These are phyloP conservation scores for Alternaria atra DNA, from an alignment of 2,329 filamentous ascomycete genomes.

Conservation along the genomic window DNA sequence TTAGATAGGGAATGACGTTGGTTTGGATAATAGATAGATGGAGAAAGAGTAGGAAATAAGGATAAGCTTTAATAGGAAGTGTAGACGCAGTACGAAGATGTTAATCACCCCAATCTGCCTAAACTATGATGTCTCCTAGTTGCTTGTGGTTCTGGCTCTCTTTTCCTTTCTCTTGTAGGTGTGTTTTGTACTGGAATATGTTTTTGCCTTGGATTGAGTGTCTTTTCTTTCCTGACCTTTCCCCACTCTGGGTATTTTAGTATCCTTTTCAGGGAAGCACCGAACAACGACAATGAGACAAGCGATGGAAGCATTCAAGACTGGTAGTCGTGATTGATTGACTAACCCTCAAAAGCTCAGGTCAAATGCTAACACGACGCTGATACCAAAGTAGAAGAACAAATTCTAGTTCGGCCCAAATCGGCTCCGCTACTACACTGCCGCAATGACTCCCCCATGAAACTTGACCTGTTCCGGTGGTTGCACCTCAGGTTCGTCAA, in stretches of 20 bases:
- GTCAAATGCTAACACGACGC: not conserved
- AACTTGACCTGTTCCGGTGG: not conserved
- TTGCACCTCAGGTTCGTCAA: not conserved
- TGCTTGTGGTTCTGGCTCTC: not conserved
- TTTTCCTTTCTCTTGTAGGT: not conserved
- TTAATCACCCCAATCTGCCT: not conserved
- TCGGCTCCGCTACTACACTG: not conserved
- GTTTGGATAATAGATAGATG: not conserved
- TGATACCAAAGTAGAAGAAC: not conserved
- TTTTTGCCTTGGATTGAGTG: not conserved
- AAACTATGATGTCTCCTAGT: not conserved
- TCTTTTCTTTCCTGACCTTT: not conserved
- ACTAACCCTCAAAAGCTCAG: not conserved
- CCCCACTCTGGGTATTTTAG: not conserved
- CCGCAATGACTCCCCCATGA: not conserved
- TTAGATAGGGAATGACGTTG: conserved; percentile 20
- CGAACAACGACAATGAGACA: not conserved
- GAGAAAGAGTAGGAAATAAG: not conserved
- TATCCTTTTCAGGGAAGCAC: not conserved
- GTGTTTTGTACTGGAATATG: not conserved
- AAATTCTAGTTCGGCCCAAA: not conserved
- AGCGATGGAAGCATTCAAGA: not conserved
- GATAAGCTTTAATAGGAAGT: not conserved
- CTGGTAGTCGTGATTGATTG: not conserved
- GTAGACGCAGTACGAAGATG: conserved; percentile 1